phyloP scores from a whole-genome alignment of 768 basidiomycete species.

The Artomyces pyxidatus region DNA sequence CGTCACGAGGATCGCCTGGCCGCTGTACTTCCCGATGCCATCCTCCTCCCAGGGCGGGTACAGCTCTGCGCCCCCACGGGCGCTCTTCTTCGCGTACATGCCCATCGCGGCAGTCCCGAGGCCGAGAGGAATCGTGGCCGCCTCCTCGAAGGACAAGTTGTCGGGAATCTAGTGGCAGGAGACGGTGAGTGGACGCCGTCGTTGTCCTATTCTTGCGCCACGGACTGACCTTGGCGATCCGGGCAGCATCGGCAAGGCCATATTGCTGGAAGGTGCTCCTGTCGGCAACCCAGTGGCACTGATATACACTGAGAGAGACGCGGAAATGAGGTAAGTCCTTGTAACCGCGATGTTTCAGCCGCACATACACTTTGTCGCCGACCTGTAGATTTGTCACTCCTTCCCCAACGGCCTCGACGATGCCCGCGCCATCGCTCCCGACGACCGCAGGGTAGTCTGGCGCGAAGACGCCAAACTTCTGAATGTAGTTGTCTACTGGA shows the following conservation, averaged over 20 bases:
- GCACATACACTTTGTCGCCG: conserved; percentile 21
- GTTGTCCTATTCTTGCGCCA: no score
- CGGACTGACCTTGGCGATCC: conserved; percentile 13
- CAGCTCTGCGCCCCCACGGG: conserved; percentile 24
- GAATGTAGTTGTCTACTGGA: background rate
- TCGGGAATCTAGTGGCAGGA: conserved; percentile 34
- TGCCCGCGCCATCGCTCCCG: conserved; percentile 21
- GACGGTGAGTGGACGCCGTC: background rate
- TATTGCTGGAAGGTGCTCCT: conserved; percentile 18
- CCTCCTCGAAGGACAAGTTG: conserved; percentile 39
- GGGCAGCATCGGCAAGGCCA: conserved; percentile 11
- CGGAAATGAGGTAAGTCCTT: background rate
- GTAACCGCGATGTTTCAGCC: background rate
- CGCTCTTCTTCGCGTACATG: conserved; percentile 30
- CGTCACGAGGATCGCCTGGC: conserved; percentile 37
- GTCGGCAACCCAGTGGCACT: background rate
- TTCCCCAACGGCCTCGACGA: conserved; percentile 20
- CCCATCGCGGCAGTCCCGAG: conserved; percentile 43
- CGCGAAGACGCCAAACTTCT: conserved; percentile 13
- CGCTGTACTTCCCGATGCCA: conserved; percentile 33
- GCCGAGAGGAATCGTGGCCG: conserved; percentile 39
- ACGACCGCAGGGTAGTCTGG: conserved; percentile 16
- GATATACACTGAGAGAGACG: conserved; percentile 5
- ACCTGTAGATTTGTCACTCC: conserved; percentile 18
- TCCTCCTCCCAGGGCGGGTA: conserved; percentile 30